Percentiles rank a stretch among this genome's conserved stretches.
Evolutionary conservation across 2,329 filamentous ascomycete genomes (phyloP).

Genomic region (Mollisiaceae sp.): DNA sequence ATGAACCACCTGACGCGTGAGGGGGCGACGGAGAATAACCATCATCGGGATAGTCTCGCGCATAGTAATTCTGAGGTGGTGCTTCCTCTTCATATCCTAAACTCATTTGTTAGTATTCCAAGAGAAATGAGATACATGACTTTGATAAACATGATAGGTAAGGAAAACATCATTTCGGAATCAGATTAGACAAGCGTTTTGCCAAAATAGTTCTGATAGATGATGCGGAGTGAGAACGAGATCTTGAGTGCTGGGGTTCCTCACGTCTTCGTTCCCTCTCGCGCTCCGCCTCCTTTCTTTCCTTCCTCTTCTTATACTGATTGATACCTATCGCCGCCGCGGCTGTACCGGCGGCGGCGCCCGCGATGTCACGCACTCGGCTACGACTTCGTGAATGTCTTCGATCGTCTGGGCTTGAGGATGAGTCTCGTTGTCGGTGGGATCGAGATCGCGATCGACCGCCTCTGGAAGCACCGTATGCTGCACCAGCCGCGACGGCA

Average conservation of each 20-base stretch:
- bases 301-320: conserved; percentile 58
- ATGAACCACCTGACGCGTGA: conserved; percentile 43
- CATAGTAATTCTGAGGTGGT: conserved; percentile 41
- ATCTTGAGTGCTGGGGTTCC: conserved; percentile 42
- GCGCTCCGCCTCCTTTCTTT: conserved; percentile 45
- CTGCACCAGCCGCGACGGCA: conserved; percentile 33
- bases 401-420: conserved; percentile 35
- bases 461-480: conserved; percentile 33
- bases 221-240: conserved; percentile 40
- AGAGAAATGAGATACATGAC: conserved; percentile 31
- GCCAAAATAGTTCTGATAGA: conserved; percentile 38
- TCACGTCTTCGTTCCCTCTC: conserved; percentile 44
- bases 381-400: conserved; percentile 34
- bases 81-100: conserved; percentile 42
- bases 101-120: conserved; percentile 25
- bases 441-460: conserved; percentile 26
- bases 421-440: conserved; percentile 35
- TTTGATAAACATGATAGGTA: conserved; percentile 25
- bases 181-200: conserved; percentile 41
- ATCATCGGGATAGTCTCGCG: conserved; percentile 38
- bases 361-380: conserved; percentile 59
- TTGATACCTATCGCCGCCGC: conserved; percentile 68
- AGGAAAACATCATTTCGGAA: conserved; percentile 35
- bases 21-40: conserved; percentile 43
- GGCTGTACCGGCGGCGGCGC: conserved; percentile 59